A percentile compares a stretch with the other conserved stretches of the same genome.
These are phyloP conservation scores for Irpex sp. DNA, from an alignment of 1,284 basidiomycete genomes.

Conservation along the genomic window DNA sequence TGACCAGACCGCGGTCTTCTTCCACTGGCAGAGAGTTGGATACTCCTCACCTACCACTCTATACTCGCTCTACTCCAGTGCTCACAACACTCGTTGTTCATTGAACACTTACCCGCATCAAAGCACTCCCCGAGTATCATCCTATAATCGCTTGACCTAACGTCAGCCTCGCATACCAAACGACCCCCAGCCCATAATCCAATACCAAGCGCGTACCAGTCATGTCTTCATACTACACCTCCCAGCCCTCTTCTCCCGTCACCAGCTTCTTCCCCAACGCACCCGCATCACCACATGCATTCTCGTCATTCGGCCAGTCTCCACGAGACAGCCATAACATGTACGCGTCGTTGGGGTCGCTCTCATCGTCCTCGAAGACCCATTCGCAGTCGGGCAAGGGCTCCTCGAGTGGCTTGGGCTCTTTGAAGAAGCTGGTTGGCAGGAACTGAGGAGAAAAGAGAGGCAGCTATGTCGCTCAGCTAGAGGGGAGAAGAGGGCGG, in stretches of 20 bases:
- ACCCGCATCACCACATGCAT: conserved; percentile 48
- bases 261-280: conserved; percentile 34
- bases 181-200: neutral
- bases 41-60: conserved; percentile 1
- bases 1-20: conserved; percentile 7
- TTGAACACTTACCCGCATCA: neutral
- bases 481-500: neutral
- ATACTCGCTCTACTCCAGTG: neutral
- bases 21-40: neutral
- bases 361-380: conserved; percentile 3
- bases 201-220: neutral
- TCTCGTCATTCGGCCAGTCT: conserved; percentile 58
- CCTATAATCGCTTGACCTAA: neutral
- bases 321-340: conserved; percentile 64
- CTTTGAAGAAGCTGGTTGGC: conserved; percentile 32
- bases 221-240: conserved; percentile 31
- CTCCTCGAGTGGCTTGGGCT: conserved; percentile 25
- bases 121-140: neutral
- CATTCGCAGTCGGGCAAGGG: conserved; percentile 19
- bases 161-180: neutral
- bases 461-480: neutral
- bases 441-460: conserved; percentile 22
- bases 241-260: conserved; percentile 26
- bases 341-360: conserved; percentile 53
- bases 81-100: conserved; percentile 6